Base-by-base conservation (phyloP, 805 yeast species). In the Sugiyamaella chiloensis region DNA sequence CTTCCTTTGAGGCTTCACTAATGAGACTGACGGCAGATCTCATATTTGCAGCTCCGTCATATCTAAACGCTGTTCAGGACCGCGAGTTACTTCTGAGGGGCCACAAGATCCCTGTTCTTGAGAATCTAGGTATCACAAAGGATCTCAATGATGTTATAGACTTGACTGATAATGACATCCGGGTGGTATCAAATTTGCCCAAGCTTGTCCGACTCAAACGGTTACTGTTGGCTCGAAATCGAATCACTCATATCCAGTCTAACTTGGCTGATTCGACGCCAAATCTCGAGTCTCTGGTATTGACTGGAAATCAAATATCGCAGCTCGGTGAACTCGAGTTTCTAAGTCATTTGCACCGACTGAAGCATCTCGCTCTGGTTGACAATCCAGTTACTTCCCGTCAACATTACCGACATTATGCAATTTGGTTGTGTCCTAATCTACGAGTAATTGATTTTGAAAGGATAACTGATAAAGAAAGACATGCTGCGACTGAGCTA, bases 141-240 rank as follows among this genome's bases (percentile, higher is more conserved):
- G 78, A 73, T 61, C 68, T 59, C 34, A 70, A 66, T 61, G 82
- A 74, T 51, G 78, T 74, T 12, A 65, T 91, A 2, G 97, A 91
- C 62, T 60, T 91, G 26, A 79, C 91, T 0, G 82, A 84, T 59
- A 91, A 91, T 64, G 83, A 79, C 27, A 66, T 91, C n/a, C 64
- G 73, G 1, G 71, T 70, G 2, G 54, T 91, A 4, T 72, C 75
- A 12, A 71, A 69, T 58, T 70, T 77, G 30, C 87, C 83, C 0
- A 58, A 50, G 17, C 59, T 75, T 34, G 42, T 46, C 26, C 74
- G 72, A 32, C 58, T 77, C 43, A 72, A 72, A 37, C 76, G 83
- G 0, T 56, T 91, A 2, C 68, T 89, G 6, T 56, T 82, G 19
- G 83, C 85, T 0, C 75, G 79, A 50, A 91, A 91, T 62, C 67